Conservation (phyloP, 768 basidiomycete species). For the Mrakia hoshinonis region DNA sequence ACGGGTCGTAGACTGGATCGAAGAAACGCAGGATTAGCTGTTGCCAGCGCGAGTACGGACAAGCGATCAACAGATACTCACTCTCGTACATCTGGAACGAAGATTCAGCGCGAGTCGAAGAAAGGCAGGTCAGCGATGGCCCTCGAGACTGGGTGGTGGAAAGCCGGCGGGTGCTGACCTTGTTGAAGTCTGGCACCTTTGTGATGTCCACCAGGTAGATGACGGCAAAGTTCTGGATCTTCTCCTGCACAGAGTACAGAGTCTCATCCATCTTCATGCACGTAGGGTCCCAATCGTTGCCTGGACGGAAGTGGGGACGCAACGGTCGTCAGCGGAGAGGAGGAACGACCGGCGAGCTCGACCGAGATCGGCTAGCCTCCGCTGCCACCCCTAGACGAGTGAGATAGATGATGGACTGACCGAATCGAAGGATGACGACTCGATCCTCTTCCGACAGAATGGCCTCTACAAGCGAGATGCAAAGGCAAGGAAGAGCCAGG, state of each 20-base stretch:
- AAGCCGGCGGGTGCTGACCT: conserved; percentile 49
- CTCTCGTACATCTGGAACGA: conserved; percentile 82
- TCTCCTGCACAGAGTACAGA: conserved; percentile 80
- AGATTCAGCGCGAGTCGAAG: background rate
- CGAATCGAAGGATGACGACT: conserved; percentile 87
- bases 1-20: conserved; percentile 68
- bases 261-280: conserved; percentile 99
- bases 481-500: background rate
- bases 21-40: background rate
- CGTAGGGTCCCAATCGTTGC: conserved; percentile 54
- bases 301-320: background rate
- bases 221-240: conserved; percentile 96
- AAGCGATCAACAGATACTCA: conserved; percentile 43
- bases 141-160: background rate
- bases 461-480: conserved; percentile 47
- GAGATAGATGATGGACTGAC: conserved; percentile 36
- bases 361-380: too few species aligned
- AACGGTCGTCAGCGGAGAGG: background rate
- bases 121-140: background rate
- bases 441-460: conserved; percentile 97
- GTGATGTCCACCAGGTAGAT: conserved; percentile 94
- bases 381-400: background rate
- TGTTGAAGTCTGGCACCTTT: conserved; percentile 96
- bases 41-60: background rate
- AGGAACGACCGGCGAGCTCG: background rate